Conservation (phyloP, 768 basidiomycete genomes). For the Boletus rubroflammeus region DNA sequence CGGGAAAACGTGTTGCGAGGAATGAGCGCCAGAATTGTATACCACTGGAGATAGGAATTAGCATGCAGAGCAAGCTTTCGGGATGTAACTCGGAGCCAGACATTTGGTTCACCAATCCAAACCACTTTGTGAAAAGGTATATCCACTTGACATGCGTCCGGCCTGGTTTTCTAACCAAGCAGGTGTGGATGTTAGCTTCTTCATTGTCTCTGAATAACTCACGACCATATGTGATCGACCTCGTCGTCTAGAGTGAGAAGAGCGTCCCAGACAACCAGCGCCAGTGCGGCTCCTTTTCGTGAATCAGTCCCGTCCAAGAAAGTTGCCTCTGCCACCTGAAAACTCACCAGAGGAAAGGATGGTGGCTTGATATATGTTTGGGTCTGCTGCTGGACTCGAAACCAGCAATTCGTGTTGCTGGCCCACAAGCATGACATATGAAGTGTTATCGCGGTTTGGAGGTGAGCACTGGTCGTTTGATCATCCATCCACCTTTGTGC, state of each 20-base stretch:
- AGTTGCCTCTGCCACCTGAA: background rate
- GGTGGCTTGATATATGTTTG: background rate
- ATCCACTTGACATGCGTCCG: constrained; percentile 16
- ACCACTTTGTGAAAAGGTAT: constrained; percentile 23
- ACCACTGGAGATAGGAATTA: constrained; percentile 6
- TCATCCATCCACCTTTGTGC: background rate
- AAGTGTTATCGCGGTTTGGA: background rate
- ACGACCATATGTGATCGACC: constrained; percentile 20
- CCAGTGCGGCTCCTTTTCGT: constrained; percentile 8
- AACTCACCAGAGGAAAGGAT: constrained; percentile 14
- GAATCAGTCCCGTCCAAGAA: background rate
- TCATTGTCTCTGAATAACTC: constrained; percentile 5
- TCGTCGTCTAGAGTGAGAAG: constrained; percentile 18
- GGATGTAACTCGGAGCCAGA: background rate
- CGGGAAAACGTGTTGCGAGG: background rate
- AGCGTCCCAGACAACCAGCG: constrained; percentile 14
- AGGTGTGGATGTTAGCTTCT: background rate
- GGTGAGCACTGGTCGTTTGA: background rate
- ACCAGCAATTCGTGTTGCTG: constrained; percentile 1
- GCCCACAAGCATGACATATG: background rate
- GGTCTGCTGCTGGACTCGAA: background rate
- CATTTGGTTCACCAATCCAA: constrained; percentile 19
- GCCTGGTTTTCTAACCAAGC: constrained; percentile 4
- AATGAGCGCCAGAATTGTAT: background rate
- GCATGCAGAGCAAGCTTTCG: background rate